Evolutionary conservation across 805 yeast genomes (phyloP), one percentile per base, ranked within the genome.

Genomic region (Yarrowia yakushimensis): DNA sequence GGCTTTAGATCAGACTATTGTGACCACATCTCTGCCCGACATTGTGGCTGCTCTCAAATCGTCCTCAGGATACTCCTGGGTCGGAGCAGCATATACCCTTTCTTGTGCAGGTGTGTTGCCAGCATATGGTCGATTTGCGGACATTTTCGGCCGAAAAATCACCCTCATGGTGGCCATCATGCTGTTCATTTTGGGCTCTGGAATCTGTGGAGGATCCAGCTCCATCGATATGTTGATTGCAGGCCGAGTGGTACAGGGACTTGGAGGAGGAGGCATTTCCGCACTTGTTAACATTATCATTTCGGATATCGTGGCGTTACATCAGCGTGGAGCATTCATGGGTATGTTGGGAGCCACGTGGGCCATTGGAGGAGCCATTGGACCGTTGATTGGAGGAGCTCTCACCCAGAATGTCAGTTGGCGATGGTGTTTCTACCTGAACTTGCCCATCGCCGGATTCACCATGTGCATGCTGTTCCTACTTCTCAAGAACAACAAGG

Each of bases 211-310:
- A 0, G 66, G 66, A 22, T 52, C 65, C 39, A 59, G 23, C 27
- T 55, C 43, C 22, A 85, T 86, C 84, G 75, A 79, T 66, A 80
- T 81, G 81, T 73, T 86, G 43, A 85, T 86, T 64, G 88, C 82
- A 3, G 90, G 88, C 0, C 75, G 90, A 70, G 84, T 82, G 9
- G 72, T 86, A 13, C 83, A 83, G 62, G 91, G 91, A 57, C 69
- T 84, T 34, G 91, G 90, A n/a, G 88, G 85, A 13, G 85, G 87
- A 37, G 86, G 86, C 25, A 78, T 85, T 37, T 84, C 81, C 66
- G 74, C 84, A 0, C 73, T 83, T 71, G 79, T 78, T 8, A 75
- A 79, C 63, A 81, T 85, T 31, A 82, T 86, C 33, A 76, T 79
- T 11, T 76, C 85, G 2, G 87, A 84, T 50, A 60, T 68, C 36